Conservation (phyloP, 2,329 filamentous ascomycete genomes). For the Sporothrix variecibatus region DNA sequence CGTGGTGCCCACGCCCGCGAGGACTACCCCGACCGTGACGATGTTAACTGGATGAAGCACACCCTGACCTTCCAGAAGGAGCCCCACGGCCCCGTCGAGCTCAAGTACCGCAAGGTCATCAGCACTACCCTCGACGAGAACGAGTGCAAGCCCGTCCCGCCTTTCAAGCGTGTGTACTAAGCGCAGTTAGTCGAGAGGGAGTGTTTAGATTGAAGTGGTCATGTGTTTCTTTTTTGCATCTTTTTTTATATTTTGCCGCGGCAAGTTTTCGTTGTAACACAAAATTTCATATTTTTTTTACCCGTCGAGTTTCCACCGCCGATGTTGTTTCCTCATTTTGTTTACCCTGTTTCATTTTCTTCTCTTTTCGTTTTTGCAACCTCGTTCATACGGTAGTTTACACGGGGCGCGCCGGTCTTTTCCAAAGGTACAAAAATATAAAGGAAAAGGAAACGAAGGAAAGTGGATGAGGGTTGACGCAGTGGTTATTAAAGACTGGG, state of each 20-base stretch:
- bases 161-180: constrained; percentile 93
- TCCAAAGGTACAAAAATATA: neutral
- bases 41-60: constrained; percentile 99
- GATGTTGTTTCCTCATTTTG: neutral
- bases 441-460: neutral
- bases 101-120: constrained; percentile 83
- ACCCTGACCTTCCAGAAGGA: constrained; percentile 93
- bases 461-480: neutral
- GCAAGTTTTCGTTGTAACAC: constrained; percentile 15
- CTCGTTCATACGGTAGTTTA: constrained; percentile 12
- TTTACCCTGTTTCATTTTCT: constrained; percentile 3
- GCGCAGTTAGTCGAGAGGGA: neutral
- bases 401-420: neutral
- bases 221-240: neutral
- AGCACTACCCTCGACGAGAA: constrained; percentile 84
- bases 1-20: constrained; percentile 96
- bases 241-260: neutral
- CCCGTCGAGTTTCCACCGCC: neutral
- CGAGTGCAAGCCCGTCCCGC: constrained; percentile 94
- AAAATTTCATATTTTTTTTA: constrained; percentile 15
- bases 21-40: constrained; percentile 93
- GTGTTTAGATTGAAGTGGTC: neutral
- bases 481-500: constrained; percentile 1
- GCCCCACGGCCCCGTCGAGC: constrained; percentile 82
- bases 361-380: neutral